phyloP scores from a whole-genome alignment of 1,284 basidiomycete genomes.

The Phellopilus nigrolimitatus region DNA sequence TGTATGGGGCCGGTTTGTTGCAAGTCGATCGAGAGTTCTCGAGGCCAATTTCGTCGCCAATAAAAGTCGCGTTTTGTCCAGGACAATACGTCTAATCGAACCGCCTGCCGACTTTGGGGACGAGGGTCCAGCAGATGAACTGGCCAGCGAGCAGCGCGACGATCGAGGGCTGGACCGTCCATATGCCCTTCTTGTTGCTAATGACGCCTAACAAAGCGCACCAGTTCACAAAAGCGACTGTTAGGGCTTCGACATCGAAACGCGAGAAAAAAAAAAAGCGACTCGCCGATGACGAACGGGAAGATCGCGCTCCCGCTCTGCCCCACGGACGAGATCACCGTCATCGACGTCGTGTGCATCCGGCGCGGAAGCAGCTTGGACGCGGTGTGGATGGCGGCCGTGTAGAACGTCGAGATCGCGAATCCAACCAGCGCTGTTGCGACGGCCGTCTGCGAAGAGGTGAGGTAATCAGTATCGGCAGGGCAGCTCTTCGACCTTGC shows the following conservation, averaged over 20 bases:
- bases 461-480: not conserved
- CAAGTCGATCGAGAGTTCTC: too few relatives aligned
- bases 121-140: too few relatives aligned
- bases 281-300: constrained; percentile 29
- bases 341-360: constrained; percentile 33
- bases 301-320: constrained; percentile 34
- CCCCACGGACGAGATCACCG: constrained; percentile 31
- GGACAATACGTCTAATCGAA: too few relatives aligned
- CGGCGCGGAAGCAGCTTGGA: constrained; percentile 29
- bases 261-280: not conserved
- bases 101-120: too few relatives aligned
- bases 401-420: constrained; percentile 33
- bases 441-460: constrained; percentile 25
- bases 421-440: constrained; percentile 33
- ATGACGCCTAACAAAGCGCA: constrained; percentile 21
- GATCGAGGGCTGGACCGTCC: constrained; percentile 27
- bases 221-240: not conserved
- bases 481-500: not conserved
- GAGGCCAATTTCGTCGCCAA: too few relatives aligned
- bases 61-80: too few relatives aligned
- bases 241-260: not conserved
- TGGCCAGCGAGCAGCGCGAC: constrained; percentile 16
- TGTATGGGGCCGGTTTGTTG: too few relatives aligned
- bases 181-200: constrained; percentile 32
- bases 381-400: constrained; percentile 29